Evolutionary conservation across 805 yeast genomes (phyloP).

Genomic region (Sungouiozyma ichnusensis): DNA sequence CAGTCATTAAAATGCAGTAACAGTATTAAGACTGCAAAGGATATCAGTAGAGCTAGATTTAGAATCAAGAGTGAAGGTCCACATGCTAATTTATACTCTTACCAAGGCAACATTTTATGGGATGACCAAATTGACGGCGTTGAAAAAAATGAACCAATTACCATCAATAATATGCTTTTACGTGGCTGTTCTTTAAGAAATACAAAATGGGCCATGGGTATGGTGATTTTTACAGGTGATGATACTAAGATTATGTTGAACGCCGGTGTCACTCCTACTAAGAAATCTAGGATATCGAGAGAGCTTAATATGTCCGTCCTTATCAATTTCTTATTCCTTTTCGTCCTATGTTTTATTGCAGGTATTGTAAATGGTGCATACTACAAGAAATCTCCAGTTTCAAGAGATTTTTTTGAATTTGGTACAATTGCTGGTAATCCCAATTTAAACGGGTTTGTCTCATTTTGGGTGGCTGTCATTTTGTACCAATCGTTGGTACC

Average conservation of each 20-base stretch:
- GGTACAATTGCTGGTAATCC: constrained; percentile 61
- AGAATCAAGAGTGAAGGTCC: constrained; percentile 78
- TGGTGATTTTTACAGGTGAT: constrained; percentile 67
- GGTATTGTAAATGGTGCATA: constrained; percentile 65
- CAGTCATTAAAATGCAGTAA: constrained; percentile 59
- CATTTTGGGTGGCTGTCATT: constrained; percentile 68
- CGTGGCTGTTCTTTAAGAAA: constrained; percentile 75
- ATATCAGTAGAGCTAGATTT: constrained; percentile 42
- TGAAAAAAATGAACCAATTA: constrained; percentile 47
- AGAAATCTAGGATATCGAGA: constrained; percentile 60
- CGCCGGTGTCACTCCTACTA: constrained; percentile 75
- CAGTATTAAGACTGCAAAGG: constrained; percentile 38
- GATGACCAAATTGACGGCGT: constrained; percentile 23
- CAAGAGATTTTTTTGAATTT: constrained; percentile 56
- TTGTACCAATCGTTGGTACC: constrained; percentile 75
- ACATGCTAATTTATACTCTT: constrained; percentile 66
- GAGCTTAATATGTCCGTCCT: constrained; percentile 63
- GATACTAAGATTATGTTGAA: constrained; percentile 78
- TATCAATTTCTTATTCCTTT: constrained; percentile 54
- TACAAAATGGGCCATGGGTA: constrained; percentile 74
- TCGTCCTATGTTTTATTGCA: constrained; percentile 56
- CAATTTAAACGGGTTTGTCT: constrained; percentile 56
- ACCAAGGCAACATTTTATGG: constrained; percentile 62
- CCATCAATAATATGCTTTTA: constrained; percentile 55
- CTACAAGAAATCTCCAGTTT: constrained; percentile 36